A percentile compares a stretch with the other conserved stretches of the same genome.
These are phyloP conservation scores for Geotrichum klebahnii DNA, from an alignment of 1,139 yeast genomes.

Conservation along the genomic window DNA sequence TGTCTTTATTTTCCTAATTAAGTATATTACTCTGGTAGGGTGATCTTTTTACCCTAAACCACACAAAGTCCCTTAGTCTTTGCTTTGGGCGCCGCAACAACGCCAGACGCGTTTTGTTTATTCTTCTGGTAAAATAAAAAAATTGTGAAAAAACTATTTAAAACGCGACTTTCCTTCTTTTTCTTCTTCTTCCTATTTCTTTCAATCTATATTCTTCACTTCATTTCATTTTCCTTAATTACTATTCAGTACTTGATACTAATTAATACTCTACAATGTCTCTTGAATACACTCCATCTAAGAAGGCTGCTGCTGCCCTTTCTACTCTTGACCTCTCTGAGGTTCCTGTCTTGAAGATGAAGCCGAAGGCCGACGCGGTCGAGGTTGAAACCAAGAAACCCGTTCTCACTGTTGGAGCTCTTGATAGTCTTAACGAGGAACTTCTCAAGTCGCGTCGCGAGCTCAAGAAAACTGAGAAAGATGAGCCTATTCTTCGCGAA, in stretches of 20 bases:
- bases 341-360: constrained; percentile 29
- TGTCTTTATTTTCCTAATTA: not conserved
- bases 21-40: constrained; percentile 2
- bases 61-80: too few species aligned
- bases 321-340: constrained; percentile 35
- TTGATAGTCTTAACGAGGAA: constrained; percentile 24
- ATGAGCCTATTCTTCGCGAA: constrained; percentile 84
- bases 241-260: constrained; percentile 4
- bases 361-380: constrained; percentile 21
- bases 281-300: constrained; percentile 41
- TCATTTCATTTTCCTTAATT: constrained; percentile 18
- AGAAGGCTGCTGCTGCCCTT: constrained; percentile 40
- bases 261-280: constrained; percentile 17
- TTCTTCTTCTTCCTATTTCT: constrained; percentile 9
- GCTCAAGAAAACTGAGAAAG: constrained; percentile 71
- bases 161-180: constrained; percentile 12
- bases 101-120: constrained; percentile 6
- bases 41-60: too few species aligned
- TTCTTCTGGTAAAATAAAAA: not conserved
- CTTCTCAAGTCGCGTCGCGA: constrained; percentile 36
- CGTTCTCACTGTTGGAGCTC: constrained; percentile 10
- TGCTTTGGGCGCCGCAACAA: not conserved
- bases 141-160: constrained; percentile 2
- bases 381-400: constrained; percentile 24
- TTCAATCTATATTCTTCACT: constrained; percentile 5